phyloP scores from a whole-genome alignment of 139 green algal genomes.

The Chlorokybus atmophyticus region DNA sequence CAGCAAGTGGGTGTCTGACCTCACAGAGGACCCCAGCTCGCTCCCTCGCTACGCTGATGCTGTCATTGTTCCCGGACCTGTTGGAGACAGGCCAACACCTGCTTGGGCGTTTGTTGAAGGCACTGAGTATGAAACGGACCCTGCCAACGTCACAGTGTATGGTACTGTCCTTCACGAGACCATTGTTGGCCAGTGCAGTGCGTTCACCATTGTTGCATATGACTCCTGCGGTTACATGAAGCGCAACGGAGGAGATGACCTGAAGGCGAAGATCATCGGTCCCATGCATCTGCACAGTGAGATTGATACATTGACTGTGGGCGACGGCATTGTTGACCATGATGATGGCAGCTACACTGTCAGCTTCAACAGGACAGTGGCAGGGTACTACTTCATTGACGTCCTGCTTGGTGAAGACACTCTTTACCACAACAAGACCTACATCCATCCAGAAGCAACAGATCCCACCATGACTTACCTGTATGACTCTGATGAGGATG shows the following conservation, averaged over 20 bases:
- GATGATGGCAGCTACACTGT: conserved; percentile 15
- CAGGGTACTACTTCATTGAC: conserved; percentile 20
- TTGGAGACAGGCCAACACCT: too few relatives aligned
- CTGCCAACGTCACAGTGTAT: too few relatives aligned
- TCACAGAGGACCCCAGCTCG: too few relatives aligned
- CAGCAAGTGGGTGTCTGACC: too few relatives aligned
- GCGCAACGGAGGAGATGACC: conserved; percentile 10
- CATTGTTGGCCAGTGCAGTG: conserved; percentile 17
- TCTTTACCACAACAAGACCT: conserved; percentile 14
- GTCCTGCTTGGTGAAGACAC: too few relatives aligned
- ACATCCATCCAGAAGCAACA: conserved; percentile 14
- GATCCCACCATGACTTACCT: conserved; percentile 8
- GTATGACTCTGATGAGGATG: conserved; percentile 15
- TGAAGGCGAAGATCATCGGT: conserved; percentile 11
- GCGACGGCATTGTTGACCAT: conserved; percentile 14
- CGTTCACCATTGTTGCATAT: conserved; percentile 10
- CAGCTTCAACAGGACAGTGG: conserved; percentile 5
- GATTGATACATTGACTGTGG: neutral
- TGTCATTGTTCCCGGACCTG: too few relatives aligned
- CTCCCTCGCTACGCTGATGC: too few relatives aligned
- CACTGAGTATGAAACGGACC: too few relatives aligned
- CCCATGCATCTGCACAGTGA: conserved; percentile 23
- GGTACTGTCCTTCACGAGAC: conserved; percentile 2
- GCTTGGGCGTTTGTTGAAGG: too few relatives aligned
- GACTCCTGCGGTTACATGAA: conserved; percentile 10